These are phyloP conservation scores for Coemansia biformis DNA, from an alignment of 192 early-diverging fungal species.

Conservation along the genomic window DNA sequence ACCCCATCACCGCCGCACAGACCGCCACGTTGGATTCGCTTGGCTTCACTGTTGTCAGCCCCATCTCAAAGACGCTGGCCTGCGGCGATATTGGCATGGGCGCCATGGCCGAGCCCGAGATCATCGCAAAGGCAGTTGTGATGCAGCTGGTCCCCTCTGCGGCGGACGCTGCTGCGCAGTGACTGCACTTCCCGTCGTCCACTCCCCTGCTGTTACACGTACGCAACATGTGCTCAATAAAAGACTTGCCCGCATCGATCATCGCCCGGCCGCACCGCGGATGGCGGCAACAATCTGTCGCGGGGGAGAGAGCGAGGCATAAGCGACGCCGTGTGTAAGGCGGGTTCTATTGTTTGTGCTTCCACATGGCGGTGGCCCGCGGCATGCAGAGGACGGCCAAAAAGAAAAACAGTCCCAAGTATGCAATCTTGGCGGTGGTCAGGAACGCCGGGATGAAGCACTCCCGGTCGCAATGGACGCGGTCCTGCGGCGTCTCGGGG, in stretches of 20 bases:
- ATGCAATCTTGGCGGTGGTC: conserved; percentile 23
- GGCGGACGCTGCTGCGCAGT: no score
- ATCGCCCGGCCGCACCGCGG: no score
- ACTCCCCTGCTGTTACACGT: no score
- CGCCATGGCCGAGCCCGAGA: conserved; percentile 78
- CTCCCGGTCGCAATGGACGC: conserved; percentile 21
- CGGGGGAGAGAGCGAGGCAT: no score
- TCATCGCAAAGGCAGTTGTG: conserved; percentile 52
- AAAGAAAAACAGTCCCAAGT: conserved; percentile 33
- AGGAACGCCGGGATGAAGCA: conserved; percentile 46
- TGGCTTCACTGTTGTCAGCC: conserved; percentile 63
- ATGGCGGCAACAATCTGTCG: no score
- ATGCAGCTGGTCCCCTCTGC: conserved; percentile 12
- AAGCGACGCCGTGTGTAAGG: no score
- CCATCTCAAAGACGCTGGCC: conserved; percentile 78
- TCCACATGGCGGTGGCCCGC: conserved; percentile 7
- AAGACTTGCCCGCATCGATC: no score
- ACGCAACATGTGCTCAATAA: no score
- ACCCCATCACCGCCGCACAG: conserved; percentile 79
- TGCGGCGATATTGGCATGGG: conserved; percentile 91
- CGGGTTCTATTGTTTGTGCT: conserved; percentile 2
- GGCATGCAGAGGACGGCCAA: conserved; percentile 26
- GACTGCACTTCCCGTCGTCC: no score
- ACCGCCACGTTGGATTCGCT: conserved; percentile 54
- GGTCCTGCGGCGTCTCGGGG: conserved; percentile 7